Evolutionary conservation across 805 yeast species (phyloP), one percentile per base, ranked within the genome.

Genomic region (Pichia paraexigua): DNA sequence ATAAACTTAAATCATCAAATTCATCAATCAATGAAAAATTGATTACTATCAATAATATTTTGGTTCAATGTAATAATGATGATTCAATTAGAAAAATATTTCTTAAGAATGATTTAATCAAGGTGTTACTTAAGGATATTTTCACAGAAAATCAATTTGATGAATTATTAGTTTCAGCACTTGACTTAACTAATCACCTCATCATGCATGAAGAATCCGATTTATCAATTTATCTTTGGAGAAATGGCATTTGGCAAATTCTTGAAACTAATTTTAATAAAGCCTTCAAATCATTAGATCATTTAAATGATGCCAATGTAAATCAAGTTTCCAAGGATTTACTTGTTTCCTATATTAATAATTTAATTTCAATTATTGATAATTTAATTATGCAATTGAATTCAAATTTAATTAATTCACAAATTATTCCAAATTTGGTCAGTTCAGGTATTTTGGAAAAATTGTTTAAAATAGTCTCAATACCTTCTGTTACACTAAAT

Each of bases 141-240:
- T 81, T 82, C 53, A 73, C 83, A 30, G 66, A 91, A 22, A 78
- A 77, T 44, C 96, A 88, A 63, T 63, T 75, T 21, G 83, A 82
- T 51, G 96, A 89, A 58, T 79, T 88, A 44, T 84, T 87, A 20
- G 85, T 86, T 21, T 95, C 86, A 18, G 75, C 92, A 1, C 83
- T 80, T 59, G 97, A 96, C 1, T 71, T 92, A 24, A 69, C 94
- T 56, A 77, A 96, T 63, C 89, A 86, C 62, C 63, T 92, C 51
- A 83, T 85, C 3, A 73, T 88, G 49, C 96, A 88, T 62, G 96
- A 90, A 67, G 97, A 97, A 21, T 83, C 87, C 59, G 95, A 88
- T 56, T 77, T 88, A 39, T 80, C 89, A 27, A 77, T 79, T 21
- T 80, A 78, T 64, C 65, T 87, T 49, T 85, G 95, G 87, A 78